A percentile compares a stretch with the other conserved stretches of the same genome.
Conservation (phyloP, 2,329 filamentous ascomycete genomes). For the Acephala macrosclerotiorum region DNA sequence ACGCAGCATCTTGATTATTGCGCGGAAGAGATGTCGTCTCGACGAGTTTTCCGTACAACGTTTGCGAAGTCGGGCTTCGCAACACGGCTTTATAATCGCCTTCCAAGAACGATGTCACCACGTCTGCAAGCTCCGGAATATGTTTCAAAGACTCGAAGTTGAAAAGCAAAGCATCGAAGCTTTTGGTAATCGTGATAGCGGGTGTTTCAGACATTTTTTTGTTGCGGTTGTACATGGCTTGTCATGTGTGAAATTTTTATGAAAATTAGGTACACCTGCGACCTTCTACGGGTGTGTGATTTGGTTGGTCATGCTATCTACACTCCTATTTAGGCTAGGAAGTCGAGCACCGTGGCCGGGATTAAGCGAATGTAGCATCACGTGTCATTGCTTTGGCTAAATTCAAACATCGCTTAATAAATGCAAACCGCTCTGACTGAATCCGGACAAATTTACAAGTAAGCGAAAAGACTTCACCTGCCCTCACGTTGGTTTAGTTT, state of each 20-base stretch:
- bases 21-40: conserved; percentile 27
- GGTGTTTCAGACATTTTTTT: neutral
- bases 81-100: conserved; percentile 43
- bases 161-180: conserved; percentile 39
- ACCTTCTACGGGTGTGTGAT: too few relatives aligned
- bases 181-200: neutral
- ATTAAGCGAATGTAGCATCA: too few relatives aligned
- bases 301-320: too few relatives aligned
- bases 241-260: neutral
- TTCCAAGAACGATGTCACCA: conserved; percentile 37
- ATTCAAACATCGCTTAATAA: too few relatives aligned
- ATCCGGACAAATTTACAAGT: too few relatives aligned
- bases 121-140: conserved; percentile 35
- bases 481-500: too few relatives aligned
- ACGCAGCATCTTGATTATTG: conserved; percentile 28
- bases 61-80: conserved; percentile 38
- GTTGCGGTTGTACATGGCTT: conserved; percentile 1
- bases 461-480: too few relatives aligned
- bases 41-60: conserved; percentile 35
- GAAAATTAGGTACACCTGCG: conserved; percentile 12
- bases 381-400: too few relatives aligned
- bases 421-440: too few relatives aligned
- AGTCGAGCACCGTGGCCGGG: too few relatives aligned
- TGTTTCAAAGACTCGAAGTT: conserved; percentile 40
- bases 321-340: too few relatives aligned